Evolutionary conservation across 139 green algal species (phyloP).

Genomic region (Chlorella sp.): DNA sequence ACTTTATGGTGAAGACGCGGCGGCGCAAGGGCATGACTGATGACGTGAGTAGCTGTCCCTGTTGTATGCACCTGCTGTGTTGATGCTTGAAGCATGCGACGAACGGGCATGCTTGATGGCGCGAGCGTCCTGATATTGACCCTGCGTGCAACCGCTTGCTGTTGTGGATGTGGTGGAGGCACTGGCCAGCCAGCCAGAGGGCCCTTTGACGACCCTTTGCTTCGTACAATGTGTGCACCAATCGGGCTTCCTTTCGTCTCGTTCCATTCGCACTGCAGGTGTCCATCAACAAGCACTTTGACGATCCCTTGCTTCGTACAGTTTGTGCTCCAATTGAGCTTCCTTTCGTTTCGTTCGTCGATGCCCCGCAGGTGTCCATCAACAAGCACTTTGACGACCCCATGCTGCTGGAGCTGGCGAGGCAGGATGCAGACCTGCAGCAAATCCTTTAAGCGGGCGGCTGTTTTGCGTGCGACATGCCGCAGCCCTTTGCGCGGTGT

Average conservation of each 20-base stretch:
- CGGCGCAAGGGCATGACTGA: conserved; percentile 96
- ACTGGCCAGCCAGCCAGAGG: too few species aligned
- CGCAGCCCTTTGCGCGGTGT: too few species aligned
- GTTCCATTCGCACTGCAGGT: background rate
- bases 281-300: background rate
- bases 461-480: too few species aligned
- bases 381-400: conserved; percentile 95
- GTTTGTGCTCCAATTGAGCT: background rate
- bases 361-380: conserved; percentile 33
- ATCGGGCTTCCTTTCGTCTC: background rate
- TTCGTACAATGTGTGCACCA: background rate
- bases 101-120: background rate
- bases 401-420: conserved; percentile 93
- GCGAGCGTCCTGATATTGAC: background rate
- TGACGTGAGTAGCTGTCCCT: conserved; percentile 87
- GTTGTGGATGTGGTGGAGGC: background rate
- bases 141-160: too few species aligned
- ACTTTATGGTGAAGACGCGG: conserved; percentile 99
- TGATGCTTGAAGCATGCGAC: too few species aligned
- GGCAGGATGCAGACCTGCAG: conserved; percentile 40
- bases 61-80: too few species aligned
- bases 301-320: background rate
- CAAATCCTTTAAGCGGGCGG: too few species aligned
- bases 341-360: too few species aligned
- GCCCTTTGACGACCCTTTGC: background rate